Percentiles rank a stretch among this genome's conserved stretches.
Evolutionary conservation across 805 yeast species (phyloP).

Genomic region (Kodamaea sagamina): DNA sequence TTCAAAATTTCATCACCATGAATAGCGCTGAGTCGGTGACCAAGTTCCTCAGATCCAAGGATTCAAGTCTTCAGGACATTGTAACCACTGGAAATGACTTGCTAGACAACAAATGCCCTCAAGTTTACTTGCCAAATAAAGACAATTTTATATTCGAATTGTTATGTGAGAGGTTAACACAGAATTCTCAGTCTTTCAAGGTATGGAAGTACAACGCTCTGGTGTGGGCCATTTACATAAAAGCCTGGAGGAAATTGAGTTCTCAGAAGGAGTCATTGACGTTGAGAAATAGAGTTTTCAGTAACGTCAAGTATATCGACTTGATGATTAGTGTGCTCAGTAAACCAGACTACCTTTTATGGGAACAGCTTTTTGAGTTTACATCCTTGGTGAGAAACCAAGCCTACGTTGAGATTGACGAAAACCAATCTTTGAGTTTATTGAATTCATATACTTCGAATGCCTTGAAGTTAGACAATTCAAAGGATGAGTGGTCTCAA

Average conservation of each 20-base stretch:
- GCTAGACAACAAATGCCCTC: slow-evolving; percentile 29
- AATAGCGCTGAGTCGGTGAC: slow-evolving; percentile 51
- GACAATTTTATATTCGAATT: slow-evolving; percentile 59
- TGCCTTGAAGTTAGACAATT: slow-evolving; percentile 4
- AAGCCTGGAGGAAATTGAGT: slow-evolving; percentile 37
- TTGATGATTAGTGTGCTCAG: slow-evolving; percentile 16
- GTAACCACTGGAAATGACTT: slow-evolving; percentile 32
- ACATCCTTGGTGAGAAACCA: slow-evolving; percentile 21
- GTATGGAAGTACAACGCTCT: slow-evolving; percentile 43
- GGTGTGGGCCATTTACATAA: slow-evolving; percentile 54
- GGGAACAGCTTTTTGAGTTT: slow-evolving; percentile 22
- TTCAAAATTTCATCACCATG: not conserved
- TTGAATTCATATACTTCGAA: slow-evolving; percentile 16
- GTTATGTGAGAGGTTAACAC: slow-evolving; percentile 60
- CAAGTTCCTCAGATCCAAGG: slow-evolving; percentile 56
- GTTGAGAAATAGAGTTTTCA: slow-evolving; percentile 42
- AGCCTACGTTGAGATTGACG: slow-evolving; percentile 37
- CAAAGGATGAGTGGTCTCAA: slow-evolving; percentile 25
- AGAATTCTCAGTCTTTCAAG: slow-evolving; percentile 39
- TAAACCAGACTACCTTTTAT: slow-evolving; percentile 14
- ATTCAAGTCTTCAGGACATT: slow-evolving; percentile 45
- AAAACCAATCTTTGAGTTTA: slow-evolving; percentile 28
- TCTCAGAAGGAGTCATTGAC: slow-evolving; percentile 16
- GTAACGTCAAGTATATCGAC: slow-evolving; percentile 30
- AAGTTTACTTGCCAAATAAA: slow-evolving; percentile 55